Evolutionary conservation across 257 asterid species (phyloP).

Genomic region (Capsicum baccatum): DNA sequence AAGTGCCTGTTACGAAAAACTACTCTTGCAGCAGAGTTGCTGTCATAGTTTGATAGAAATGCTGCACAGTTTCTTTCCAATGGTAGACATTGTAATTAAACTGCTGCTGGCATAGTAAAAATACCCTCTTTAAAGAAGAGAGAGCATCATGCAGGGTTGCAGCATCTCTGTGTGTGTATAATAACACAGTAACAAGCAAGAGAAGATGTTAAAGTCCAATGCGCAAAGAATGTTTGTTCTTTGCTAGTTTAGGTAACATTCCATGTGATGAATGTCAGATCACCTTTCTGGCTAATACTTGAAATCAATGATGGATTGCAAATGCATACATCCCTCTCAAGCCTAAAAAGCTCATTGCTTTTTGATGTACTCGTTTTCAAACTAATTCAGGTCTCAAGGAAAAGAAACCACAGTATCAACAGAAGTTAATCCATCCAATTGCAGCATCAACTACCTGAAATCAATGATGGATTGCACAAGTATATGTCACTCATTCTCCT

Average conservation of each 20-base stretch:
- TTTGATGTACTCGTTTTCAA: neutral
- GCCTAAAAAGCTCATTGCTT: conserved; percentile 16
- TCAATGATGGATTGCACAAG: neutral
- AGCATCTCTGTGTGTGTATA: neutral
- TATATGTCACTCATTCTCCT: neutral
- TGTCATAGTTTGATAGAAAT: conserved; percentile 31
- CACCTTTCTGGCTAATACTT: neutral
- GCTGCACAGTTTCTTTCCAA: conserved; percentile 26
- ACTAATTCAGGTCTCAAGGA: neutral
- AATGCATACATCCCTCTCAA: no score
- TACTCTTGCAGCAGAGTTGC: conserved; percentile 26
- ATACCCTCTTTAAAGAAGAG: neutral
- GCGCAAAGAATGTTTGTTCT: neutral
- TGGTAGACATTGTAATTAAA: neutral
- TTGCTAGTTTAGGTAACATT: conserved; percentile 1
- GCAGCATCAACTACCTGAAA: neutral
- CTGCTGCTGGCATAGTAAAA: neutral
- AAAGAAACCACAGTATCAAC: neutral
- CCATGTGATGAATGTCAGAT: neutral
- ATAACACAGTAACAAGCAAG: neutral
- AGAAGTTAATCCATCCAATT: neutral
- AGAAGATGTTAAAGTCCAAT: neutral
- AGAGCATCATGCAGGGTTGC: neutral
- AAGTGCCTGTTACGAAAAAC: conserved; percentile 28
- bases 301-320: no score